Evolutionary conservation across 208 protist genomes (phyloP), one percentile per base, ranked within the genome.

Genomic region (Trypanosoma grayi): DNA sequence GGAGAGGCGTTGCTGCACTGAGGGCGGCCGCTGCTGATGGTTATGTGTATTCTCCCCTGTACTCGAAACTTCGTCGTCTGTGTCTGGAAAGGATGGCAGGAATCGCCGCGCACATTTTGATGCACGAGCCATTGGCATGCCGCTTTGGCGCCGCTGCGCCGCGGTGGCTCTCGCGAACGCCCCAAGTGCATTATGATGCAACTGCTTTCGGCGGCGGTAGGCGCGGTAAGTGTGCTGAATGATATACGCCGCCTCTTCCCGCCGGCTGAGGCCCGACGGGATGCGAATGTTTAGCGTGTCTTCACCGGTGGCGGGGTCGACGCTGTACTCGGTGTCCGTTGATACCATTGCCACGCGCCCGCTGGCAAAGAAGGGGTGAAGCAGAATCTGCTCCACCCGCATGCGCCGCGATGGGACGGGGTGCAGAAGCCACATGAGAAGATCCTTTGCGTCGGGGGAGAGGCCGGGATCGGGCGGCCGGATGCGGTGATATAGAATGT

Each of bases 401-500:
- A 94, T 72, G 6, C 87, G 84, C 13, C 80, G 58, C 47, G 73
- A 58, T 18, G 84, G 84, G 20, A 73, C 54, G 4, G 55, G 58
- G 57, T 89, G 78, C 61, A 94, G 68, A 4, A 94, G 60, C 1
- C 72, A 66, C 14, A 60, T 39, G 14, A 94, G 39, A 8, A 94
- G 66, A 45, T 92, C 81, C 34, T 69, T 71, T 33, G 82, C 87
- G 1, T 72, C 64, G 0, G 63, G 34, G 2, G 87, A 73, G 28
- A 90, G 58, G 11, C 37, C 56, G 4, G 74, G 54, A 31, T 79
- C 74, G n/a, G 70, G 55, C 0, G 71, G 75, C 2, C 89, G 83
- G 2, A 85, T 59, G 46, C 79, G 77, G 20, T 84, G 43, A 39
- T 91, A 82, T 6, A 87, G 45, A 54, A 95, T 89, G 65, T 95